A percentile compares a stretch with the other conserved stretches of the same genome.
These are phyloP conservation scores for Sporopachydermia lactativora DNA, from an alignment of 805 yeast species.

Conservation along the genomic window DNA sequence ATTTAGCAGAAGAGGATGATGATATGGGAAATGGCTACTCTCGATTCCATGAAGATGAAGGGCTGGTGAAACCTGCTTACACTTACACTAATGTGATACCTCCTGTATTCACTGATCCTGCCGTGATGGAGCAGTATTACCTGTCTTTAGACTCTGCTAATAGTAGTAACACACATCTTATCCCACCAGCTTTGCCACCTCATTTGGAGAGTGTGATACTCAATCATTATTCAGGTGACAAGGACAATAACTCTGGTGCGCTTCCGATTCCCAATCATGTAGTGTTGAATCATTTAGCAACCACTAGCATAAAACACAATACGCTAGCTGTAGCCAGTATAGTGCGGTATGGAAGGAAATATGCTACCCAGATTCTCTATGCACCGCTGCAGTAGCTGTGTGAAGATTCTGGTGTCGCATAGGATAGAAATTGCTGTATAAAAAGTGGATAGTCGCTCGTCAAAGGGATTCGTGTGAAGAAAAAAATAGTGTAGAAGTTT, in stretches of 20 bases:
- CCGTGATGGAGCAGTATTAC: conserved; percentile 78
- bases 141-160: conserved; percentile 43
- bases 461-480: too few species aligned
- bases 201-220: conserved; percentile 34
- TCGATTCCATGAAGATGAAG: conserved; percentile 54
- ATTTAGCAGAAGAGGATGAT: conserved; percentile 41
- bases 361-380: conserved; percentile 82
- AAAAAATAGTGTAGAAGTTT: too few species aligned
- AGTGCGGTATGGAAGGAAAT: conserved; percentile 77
- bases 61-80: conserved; percentile 8
- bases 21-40: conserved; percentile 77
- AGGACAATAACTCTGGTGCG: conserved; percentile 66
- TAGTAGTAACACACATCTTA: conserved; percentile 27
- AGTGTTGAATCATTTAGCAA: conserved; percentile 87
- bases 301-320: conserved; percentile 86
- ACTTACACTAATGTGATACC: conserved; percentile 60
- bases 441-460: too few species aligned
- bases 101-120: conserved; percentile 72
- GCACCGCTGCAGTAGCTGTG: conserved; percentile 62
- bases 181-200: conserved; percentile 85
- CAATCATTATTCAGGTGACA: conserved; percentile 22
- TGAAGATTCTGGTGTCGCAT: too few species aligned
- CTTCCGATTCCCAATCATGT: conserved; percentile 76
- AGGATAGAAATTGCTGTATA: too few species aligned
- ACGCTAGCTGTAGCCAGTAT: conserved; percentile 89